Evolutionary conservation across 225 moss, liverwort and hornwort genomes (phyloP), one percentile per base, ranked within the genome.

Genomic region (Rhytidiadelphus loreus): DNA sequence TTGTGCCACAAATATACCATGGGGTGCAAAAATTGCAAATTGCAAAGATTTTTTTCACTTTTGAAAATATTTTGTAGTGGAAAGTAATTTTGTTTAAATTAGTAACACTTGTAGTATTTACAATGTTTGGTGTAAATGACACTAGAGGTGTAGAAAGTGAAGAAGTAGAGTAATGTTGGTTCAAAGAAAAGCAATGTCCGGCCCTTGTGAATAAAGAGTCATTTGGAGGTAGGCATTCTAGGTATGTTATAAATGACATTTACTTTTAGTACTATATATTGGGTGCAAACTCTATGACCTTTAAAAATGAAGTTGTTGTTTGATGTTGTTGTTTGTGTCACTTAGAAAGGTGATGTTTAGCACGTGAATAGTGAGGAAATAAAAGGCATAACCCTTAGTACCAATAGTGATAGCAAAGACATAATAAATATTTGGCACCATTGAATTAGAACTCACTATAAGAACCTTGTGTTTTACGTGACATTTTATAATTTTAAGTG

Each of bases 1-100:
- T 58, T 41, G 28, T 18, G 0, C 9, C 4, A 32, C 30, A 30
- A 44, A 6, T 61, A 44, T 32, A 3, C 0, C 9, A 0, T 22
- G 16, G 19, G 9, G 5, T 59, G 20, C 20, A 59, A 80, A 30
- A 43, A 8, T 4, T 43, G 3, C 44, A 60, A 19, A 20, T 30
- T 41, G 5, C 30, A 80, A 80, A 41, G 12, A 13, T 29, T 32
- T 13, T 8, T 43, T 59, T 2, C 23, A 32, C 81, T 44, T 11
- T 8, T 0, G 0, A 26, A 59, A 41, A 19, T 59, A 2, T 41
- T 26, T 41, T 28, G 7, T 41, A 8, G 28, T 41, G 2, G 19
- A 5, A 80, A 58, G 12, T 18, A 29, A 28, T 8, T 26, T 29
- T 0, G 3, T 43, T 7, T 8, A 13, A 59, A 12, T 58, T 5